Percentiles rank a stretch among this genome's conserved stretches.
Conservation (phyloP, 208 protist genomes). For the Porcisia deanei region DNA sequence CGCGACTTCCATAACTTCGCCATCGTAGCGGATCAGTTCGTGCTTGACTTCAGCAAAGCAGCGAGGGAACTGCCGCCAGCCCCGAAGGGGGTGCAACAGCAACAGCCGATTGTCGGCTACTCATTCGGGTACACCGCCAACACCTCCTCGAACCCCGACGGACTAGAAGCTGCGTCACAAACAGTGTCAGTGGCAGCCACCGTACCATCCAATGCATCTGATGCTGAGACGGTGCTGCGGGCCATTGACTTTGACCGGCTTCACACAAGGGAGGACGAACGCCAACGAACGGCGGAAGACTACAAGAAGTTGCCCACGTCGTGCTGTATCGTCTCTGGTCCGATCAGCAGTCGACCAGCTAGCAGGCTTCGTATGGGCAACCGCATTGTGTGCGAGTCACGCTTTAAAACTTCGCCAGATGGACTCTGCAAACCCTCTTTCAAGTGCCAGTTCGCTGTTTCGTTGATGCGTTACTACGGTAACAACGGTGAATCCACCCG, state of each 20-base stretch:
- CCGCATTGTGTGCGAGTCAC: constrained; percentile 53
- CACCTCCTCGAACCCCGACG: constrained; percentile 13
- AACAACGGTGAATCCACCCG: constrained; percentile 31
- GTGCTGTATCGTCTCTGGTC: constrained; percentile 54
- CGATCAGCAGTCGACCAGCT: constrained; percentile 25
- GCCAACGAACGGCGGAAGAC: constrained; percentile 41
- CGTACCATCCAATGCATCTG: background rate
- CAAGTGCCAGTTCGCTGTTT: constrained; percentile 63
- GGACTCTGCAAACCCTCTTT: constrained; percentile 75
- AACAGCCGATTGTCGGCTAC: constrained; percentile 41
- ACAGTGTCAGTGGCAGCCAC: constrained; percentile 15
- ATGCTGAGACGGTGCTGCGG: constrained; percentile 12
- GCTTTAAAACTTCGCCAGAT: constrained; percentile 65
- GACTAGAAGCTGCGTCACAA: constrained; percentile 13
- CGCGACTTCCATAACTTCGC: constrained; percentile 57
- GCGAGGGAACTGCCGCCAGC: constrained; percentile 15
- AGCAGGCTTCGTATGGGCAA: constrained; percentile 48
- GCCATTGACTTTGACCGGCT: constrained; percentile 56
- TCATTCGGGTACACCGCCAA: constrained; percentile 66
- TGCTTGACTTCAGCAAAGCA: constrained; percentile 51
- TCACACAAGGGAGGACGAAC: constrained; percentile 46
- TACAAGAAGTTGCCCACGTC: constrained; percentile 52
- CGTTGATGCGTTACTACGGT: constrained; percentile 41
- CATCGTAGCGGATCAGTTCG: constrained; percentile 54
- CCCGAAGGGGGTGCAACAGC: constrained; percentile 7